Evolutionary conservation across 2,329 filamentous ascomycete species (phyloP).

Genomic region (Lasiodiplodia hormozganensis): DNA sequence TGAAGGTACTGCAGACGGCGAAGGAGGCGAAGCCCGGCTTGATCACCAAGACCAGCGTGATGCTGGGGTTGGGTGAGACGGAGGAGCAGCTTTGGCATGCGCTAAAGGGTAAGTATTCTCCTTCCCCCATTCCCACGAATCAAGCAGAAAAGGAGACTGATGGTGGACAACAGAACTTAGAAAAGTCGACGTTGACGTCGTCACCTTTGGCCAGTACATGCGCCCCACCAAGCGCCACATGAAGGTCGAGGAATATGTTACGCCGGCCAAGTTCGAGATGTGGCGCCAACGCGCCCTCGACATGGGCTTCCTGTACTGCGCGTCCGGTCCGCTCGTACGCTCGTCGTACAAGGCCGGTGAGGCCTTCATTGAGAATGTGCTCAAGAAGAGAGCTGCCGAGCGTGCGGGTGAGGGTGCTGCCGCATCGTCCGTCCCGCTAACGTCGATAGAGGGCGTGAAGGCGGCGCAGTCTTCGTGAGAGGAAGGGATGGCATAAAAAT

Average conservation of each 20-base stretch:
- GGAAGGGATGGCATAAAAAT: background rate
- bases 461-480: background rate
- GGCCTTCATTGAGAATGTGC: constrained; percentile 97
- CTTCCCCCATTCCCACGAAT: background rate
- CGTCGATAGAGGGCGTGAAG: constrained; percentile 4
- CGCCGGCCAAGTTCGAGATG: constrained; percentile 86
- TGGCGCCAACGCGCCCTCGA: constrained; percentile 91
- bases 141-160: background rate
- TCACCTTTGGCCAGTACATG: constrained; percentile 99
- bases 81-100: constrained; percentile 85
- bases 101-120: constrained; percentile 64
- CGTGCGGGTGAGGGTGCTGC: constrained; percentile 28
- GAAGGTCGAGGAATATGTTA: constrained; percentile 94
- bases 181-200: constrained; percentile 83
- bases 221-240: constrained; percentile 97
- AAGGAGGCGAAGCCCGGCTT: constrained; percentile 78
- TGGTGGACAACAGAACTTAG: constrained; percentile 68
- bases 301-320: constrained; percentile 96
- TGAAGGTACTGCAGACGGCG: constrained; percentile 79
- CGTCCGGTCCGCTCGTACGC: constrained; percentile 88
- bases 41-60: constrained; percentile 98
- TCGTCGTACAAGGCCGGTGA: constrained; percentile 98
- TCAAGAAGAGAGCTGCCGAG: constrained; percentile 74
- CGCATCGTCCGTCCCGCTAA: background rate
- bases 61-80: constrained; percentile 93